Conservation (phyloP, 306 rosid species). For the Prunus mume region DNA sequence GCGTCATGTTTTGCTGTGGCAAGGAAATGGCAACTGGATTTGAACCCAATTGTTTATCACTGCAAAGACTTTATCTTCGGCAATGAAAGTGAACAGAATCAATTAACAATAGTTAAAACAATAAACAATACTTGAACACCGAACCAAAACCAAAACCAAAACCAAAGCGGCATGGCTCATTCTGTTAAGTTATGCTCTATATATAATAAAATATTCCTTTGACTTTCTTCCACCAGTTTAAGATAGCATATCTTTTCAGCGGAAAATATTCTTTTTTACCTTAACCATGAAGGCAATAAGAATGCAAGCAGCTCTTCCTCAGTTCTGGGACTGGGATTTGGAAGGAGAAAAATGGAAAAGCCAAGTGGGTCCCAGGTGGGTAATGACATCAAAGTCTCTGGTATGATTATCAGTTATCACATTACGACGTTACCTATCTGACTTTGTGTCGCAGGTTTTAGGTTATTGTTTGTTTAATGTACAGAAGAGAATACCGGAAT, state of each 20-base stretch:
- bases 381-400: background rate
- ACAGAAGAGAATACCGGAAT: too few relatives aligned
- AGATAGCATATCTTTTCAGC: too few relatives aligned
- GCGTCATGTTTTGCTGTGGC: conserved; percentile 35
- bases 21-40: conserved; percentile 22
- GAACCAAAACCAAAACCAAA: background rate
- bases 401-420: background rate
- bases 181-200: background rate
- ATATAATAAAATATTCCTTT: background rate
- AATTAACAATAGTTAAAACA: background rate
- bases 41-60: background rate
- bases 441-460: background rate
- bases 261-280: too few relatives aligned
- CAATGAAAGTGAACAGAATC: background rate
- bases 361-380: background rate
- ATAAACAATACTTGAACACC: background rate
- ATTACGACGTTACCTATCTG: background rate
- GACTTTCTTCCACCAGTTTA: background rate
- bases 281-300: too few relatives aligned
- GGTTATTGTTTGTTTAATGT: background rate
- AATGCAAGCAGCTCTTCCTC: too few relatives aligned
- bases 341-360: background rate
- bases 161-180: background rate
- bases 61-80: background rate
- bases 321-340: background rate